These are phyloP conservation scores for Fusarium sp. DNA, from an alignment of 2,329 filamentous ascomycete genomes.

Conservation along the genomic window DNA sequence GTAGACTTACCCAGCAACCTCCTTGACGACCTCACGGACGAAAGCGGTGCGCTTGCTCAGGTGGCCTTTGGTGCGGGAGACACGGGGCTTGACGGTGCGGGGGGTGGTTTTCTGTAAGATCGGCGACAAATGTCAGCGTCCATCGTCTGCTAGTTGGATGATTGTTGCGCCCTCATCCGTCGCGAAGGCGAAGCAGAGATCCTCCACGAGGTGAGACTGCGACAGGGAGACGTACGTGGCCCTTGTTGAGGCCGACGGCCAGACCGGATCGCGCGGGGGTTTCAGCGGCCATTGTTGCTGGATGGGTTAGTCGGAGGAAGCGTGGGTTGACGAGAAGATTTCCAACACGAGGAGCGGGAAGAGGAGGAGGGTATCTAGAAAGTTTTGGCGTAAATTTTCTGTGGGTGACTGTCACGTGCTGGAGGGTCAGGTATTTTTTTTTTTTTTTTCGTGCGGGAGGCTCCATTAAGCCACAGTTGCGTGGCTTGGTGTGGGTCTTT, in stretches of 20 bases:
- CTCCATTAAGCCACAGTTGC: neutral
- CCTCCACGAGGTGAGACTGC: conserved; percentile 79
- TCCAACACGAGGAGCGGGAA: conserved; percentile 10
- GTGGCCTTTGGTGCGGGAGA: conserved; percentile 92
- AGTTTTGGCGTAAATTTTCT: conserved; percentile 41
- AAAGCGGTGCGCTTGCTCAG: conserved; percentile 97
- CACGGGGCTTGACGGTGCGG: conserved; percentile 80
- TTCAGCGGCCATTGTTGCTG: conserved; percentile 68
- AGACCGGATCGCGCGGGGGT: conserved; percentile 67
- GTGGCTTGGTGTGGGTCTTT: conserved; percentile 1
- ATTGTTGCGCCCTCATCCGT: conserved; percentile 38
- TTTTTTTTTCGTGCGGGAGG: conserved; percentile 10
- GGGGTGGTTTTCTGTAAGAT: conserved; percentile 80
- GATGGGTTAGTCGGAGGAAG: conserved; percentile 48
- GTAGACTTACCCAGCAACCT: conserved; percentile 87
- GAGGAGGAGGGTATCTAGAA: conserved; percentile 27
- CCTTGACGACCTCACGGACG: conserved; percentile 97
- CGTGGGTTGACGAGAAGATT: conserved; percentile 45
- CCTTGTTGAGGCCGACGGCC: conserved; percentile 70
- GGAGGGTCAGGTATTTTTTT: conserved; percentile 38
- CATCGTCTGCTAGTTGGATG: conserved; percentile 64
- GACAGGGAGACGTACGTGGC: conserved; percentile 67
- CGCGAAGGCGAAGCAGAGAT: conserved; percentile 65
- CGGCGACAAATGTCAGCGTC: conserved; percentile 65
- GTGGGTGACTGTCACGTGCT: conserved; percentile 49